A percentile compares a stretch with the other conserved stretches of the same genome.
These are phyloP conservation scores for Dalbergia cochinchinensis DNA, from an alignment of 306 rosid species.

Conservation along the genomic window DNA sequence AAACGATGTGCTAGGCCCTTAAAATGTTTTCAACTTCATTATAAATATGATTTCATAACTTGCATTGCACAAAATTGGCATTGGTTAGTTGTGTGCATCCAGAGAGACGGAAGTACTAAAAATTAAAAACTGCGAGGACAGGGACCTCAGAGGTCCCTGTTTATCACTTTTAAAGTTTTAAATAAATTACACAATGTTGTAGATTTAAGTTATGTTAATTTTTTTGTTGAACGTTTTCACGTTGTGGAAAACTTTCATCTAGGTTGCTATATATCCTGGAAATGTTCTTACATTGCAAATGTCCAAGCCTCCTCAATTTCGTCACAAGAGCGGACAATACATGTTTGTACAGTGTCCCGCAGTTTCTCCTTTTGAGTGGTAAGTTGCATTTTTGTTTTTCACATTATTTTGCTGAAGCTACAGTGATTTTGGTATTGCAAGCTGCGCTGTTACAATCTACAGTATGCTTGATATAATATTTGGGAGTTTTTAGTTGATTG, in stretches of 20 bases:
- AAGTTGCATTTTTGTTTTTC: constrained; percentile 42
- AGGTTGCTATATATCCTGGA: constrained; percentile 99
- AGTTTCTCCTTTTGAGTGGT: constrained; percentile 98
- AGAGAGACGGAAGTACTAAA: too few species aligned
- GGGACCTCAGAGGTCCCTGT: too few species aligned
- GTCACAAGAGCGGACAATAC: constrained; percentile 96
- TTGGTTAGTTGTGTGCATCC: too few species aligned
- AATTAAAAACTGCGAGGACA: too few species aligned
- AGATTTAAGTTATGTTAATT: constrained; percentile 13
- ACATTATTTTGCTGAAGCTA: constrained; percentile 16
- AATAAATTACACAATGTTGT: constrained; percentile 7
- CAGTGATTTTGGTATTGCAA: constrained; percentile 13
- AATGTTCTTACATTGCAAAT: constrained; percentile 95
- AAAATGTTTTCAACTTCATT: constrained; percentile 21
- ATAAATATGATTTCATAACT: constrained; percentile 5
- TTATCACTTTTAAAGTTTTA: too few species aligned
- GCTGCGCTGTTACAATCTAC: not conserved
- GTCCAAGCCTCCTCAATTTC: constrained; percentile 95
- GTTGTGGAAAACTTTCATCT: constrained; percentile 36
- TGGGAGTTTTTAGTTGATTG: not conserved
- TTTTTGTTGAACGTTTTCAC: not conserved
- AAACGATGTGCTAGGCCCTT: constrained; percentile 14
- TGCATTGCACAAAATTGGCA: not conserved
- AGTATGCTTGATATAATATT: constrained; percentile 28
- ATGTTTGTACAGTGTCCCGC: constrained; percentile 99